Conservation (phyloP, 306 rosid species). For the Oxytropis ochrocephala region DNA sequence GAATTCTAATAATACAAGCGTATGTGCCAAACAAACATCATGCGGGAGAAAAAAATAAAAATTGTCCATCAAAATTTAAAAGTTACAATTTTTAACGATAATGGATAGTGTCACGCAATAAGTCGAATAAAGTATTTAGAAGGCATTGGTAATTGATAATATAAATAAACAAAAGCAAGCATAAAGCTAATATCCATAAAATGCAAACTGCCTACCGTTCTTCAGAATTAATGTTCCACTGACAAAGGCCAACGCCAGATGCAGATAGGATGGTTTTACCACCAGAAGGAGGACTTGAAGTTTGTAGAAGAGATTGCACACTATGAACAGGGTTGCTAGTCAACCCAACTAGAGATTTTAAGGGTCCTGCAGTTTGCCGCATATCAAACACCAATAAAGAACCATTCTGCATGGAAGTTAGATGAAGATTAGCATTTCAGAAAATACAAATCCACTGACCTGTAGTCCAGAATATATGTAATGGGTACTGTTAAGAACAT, state of each 20-base stretch:
- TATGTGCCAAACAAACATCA: not conserved
- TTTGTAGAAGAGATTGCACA: slow-evolving; percentile 50
- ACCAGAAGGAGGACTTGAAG: slow-evolving; percentile 40
- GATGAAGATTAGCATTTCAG: slow-evolving; percentile 14
- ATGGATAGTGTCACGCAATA: not conserved
- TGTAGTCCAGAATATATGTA: slow-evolving; percentile 78
- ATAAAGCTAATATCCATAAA: slow-evolving; percentile 5
- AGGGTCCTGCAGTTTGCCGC: slow-evolving; percentile 75
- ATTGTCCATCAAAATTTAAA: not conserved
- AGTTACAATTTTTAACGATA: not conserved
- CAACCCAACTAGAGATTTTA: slow-evolving; percentile 50
- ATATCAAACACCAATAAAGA: slow-evolving; percentile 66
- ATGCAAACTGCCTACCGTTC: slow-evolving; percentile 53
- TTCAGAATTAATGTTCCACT: slow-evolving; percentile 64
- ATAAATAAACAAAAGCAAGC: not conserved
- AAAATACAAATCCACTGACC: slow-evolving; percentile 34
- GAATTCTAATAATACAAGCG: not conserved
- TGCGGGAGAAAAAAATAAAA: not conserved
- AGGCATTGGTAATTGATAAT: not conserved
- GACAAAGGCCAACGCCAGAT: slow-evolving; percentile 73
- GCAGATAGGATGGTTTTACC: slow-evolving; percentile 60
- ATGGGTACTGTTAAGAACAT: slow-evolving; percentile 37
- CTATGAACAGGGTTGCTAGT: slow-evolving; percentile 78
- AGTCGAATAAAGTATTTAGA: not conserved
- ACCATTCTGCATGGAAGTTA: slow-evolving; percentile 62